Conservation (phyloP, 306 rosid species). For the Corylus avellana region DNA sequence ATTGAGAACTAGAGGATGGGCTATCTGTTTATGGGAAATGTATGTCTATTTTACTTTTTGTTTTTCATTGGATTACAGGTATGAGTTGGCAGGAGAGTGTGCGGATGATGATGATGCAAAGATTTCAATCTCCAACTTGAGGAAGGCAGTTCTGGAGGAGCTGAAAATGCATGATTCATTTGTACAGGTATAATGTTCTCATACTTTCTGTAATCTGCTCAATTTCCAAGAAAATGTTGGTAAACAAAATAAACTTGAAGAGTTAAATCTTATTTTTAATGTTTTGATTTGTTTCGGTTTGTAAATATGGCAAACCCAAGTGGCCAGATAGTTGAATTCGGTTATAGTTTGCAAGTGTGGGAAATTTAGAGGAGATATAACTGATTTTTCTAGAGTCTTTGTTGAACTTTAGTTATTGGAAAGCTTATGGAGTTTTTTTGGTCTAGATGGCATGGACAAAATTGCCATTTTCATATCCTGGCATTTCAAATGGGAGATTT, state of each 20-base stretch:
- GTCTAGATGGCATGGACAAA: neutral
- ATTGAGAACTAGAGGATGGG: constrained; percentile 4
- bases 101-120: constrained; percentile 97
- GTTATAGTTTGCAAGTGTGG: neutral
- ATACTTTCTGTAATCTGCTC: neutral
- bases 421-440: neutral
- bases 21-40: neutral
- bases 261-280: neutral
- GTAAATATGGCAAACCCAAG: neutral
- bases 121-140: constrained; percentile 45
- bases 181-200: constrained; percentile 53
- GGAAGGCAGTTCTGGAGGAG: constrained; percentile 43
- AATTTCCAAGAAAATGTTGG: neutral
- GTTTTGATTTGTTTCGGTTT: neutral
- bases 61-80: constrained; percentile 39
- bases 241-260: neutral
- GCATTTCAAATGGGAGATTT: neutral
- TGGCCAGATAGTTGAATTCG: neutral
- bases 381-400: neutral
- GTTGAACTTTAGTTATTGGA: neutral
- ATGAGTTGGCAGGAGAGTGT: constrained; percentile 76
- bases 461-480: neutral
- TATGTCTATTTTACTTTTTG: neutral
- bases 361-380: neutral
- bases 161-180: constrained; percentile 73